Base-by-base conservation (phyloP, 2,329 filamentous ascomycete genomes). In the Periconia sp. region DNA sequence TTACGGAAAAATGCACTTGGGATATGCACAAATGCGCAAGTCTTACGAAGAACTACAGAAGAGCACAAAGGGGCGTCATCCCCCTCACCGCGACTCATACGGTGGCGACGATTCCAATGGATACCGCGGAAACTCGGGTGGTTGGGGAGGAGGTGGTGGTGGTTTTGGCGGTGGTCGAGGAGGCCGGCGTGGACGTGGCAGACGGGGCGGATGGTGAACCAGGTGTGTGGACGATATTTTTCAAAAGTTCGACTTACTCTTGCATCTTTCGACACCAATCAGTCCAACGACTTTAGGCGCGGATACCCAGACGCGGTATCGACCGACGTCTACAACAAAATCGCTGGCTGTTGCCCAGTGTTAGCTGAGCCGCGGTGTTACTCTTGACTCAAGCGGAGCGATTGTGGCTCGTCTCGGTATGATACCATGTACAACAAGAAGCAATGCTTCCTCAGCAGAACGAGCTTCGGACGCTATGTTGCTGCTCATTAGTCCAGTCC, bases 1-100 rank as follows among this genome's bases (percentile, higher is more conserved):
- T 72, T 97, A 97, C 75, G 94, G 94, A 19, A 99, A 99, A 81
- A 99, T 99, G 94, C 94, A 99, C 71, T 78, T 99, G 53, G 94
- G 94, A 0, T 99, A 97, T 72, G 94, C 94, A 15, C 91, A 96
- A 77, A 99, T 99, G 94, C 86, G 94, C 65, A 96, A 94, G 81
- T 94, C 92, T 2, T 92, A 85, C 67, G 92, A 96, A 52, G 79
- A 84, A n/a, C 85, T 99, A 58, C 88, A 88, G 48, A 92, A 92
- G 75, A 92, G 97, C 71, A 81, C 96, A 75, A 90, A 91, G 70
- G 88, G 88, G 1, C 80, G 90, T 27, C 80, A 82, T 45, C 83
- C 85, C 41, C 85, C 84, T 17, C 77, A 79, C 18, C 81, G 84
- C 63, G 65, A 73, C 54, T 53, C 54, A 8, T 65, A 66, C 49